Percentiles rank a stretch among this genome's conserved stretches.
phyloP scores from a whole-genome alignment of 306 rosid species.

The Rosa chinensis region DNA sequence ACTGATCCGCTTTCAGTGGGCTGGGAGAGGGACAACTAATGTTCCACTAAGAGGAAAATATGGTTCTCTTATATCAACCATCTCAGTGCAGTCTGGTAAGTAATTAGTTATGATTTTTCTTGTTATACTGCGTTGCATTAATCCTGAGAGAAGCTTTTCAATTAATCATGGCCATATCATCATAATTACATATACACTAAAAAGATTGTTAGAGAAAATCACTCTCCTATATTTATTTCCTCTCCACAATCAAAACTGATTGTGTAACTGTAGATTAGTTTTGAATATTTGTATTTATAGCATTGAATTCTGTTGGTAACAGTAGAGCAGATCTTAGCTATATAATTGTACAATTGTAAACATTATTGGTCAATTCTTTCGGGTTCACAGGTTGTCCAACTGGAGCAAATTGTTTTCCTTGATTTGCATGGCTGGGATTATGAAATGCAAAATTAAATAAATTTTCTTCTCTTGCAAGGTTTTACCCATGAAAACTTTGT shows the following conservation, averaged over 20 bases:
- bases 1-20: conserved; percentile 58
- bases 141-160: background rate
- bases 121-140: background rate
- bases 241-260: no score
- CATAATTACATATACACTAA: background rate
- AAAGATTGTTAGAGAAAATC: background rate
- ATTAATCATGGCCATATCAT: background rate
- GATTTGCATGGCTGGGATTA: background rate
- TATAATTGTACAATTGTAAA: no score
- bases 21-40: conserved; percentile 65
- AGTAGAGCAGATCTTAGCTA: no score
- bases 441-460: no score
- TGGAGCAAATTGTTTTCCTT: background rate
- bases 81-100: conserved; percentile 66
- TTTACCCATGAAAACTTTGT: no score
- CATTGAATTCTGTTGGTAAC: no score
- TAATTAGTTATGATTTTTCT: background rate
- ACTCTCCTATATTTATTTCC: no score
- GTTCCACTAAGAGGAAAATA: conserved; percentile 46
- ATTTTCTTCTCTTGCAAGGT: no score
- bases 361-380: no score
- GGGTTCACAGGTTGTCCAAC: background rate
- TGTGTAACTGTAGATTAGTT: no score
- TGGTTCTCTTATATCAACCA: conserved; percentile 70
- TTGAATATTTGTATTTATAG: no score